Evolutionary conservation across 495 filamentous ascomycete species (phyloP), one percentile per base, ranked within the genome.

Genomic region (Symbiotaphrina buchneri): DNA sequence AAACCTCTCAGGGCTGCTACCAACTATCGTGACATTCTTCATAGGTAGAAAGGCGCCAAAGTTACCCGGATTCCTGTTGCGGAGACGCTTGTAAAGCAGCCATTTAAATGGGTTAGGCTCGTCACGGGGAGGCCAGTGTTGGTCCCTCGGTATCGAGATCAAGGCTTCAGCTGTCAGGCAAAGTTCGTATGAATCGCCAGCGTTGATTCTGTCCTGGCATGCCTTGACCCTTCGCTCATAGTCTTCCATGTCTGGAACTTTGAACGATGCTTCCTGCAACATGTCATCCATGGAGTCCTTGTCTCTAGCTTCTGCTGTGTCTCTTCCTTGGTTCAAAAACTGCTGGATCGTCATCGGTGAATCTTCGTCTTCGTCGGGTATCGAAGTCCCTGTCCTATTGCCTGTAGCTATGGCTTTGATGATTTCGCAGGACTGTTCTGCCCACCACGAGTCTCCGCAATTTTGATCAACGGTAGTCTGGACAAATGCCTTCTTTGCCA

Each of bases 1-100:
- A 51, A 93, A 97, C 14, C 82, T 76, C 47, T 97, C 87, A 0
- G 87, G 87, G n/a, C 77, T 87, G 47, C 71, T 76, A 52, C 70
- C 73, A 30, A 91, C 61, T 10, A 93, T 59, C 6, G 77, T 82
- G 1, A 71, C 55, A 11, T 45, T 43, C 3, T 68, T 68, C 15
- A 94, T 55, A n/a, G 63, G 66, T 28, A 87, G 47, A 54, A 74
- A 93, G 3, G 80, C 81, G 21, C 73, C 71, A 51, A 90, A 93
- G 3, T 82, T 78, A 2, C 84, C 81, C 0, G 85, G 78, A 39
- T 94, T 91, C 27, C 63, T 61, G 3, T 54, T 46, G 10, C 73
- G 70, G 3, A 94, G 65, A 8, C 57, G 53, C 14, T 63, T 66
- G 57, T 80, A 92, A 4, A 90, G 53, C 11, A 59, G 42, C 82